phyloP scores from a whole-genome alignment of 768 basidiomycete genomes.

The Russula foetens region DNA sequence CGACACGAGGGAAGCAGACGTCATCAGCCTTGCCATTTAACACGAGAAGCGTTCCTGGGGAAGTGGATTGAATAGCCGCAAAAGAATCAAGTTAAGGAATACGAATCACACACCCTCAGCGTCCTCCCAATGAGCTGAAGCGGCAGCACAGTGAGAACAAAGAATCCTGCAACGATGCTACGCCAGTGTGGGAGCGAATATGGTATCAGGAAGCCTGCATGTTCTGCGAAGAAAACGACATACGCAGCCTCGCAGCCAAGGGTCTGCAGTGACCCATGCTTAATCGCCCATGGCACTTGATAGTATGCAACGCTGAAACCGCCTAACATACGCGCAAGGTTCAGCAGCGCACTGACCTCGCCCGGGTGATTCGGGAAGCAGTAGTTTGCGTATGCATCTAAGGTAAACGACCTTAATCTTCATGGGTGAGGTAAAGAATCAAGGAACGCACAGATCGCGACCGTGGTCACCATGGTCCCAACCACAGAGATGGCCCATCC shows the following conservation, averaged over 20 bases:
- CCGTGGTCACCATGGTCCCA: slow-evolving; percentile 51
- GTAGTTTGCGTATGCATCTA: slow-evolving; percentile 43
- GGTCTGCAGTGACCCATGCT: slow-evolving; percentile 51
- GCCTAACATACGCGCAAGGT: slow-evolving; percentile 46
- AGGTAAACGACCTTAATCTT: slow-evolving; percentile 16
- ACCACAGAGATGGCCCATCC: slow-evolving; percentile 61
- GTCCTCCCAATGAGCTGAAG: slow-evolving; percentile 41
- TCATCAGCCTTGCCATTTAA: too few relatives aligned
- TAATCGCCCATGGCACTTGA: slow-evolving; percentile 57
- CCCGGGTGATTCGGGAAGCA: slow-evolving; percentile 45
- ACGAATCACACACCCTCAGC: slow-evolving; percentile 35
- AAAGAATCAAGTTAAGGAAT: too few relatives aligned
- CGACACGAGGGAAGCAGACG: too few relatives aligned
- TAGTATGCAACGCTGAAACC: slow-evolving; percentile 62
- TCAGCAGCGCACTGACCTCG: slow-evolving; percentile 55
- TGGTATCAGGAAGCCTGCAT: background rate
- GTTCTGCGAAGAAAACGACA: slow-evolving; percentile 22
- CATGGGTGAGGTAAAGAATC: background rate
- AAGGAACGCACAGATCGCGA: slow-evolving; percentile 45
- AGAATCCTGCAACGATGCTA: slow-evolving; percentile 43
- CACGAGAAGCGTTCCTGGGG: slow-evolving; percentile 11
- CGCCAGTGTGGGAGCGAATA: background rate
- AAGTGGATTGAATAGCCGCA: background rate
- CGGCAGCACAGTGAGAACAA: slow-evolving; percentile 43
- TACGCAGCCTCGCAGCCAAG: slow-evolving; percentile 57